Conservation (phyloP, 1,139 yeast genomes). For the Lipomyces yarrowii region DNA sequence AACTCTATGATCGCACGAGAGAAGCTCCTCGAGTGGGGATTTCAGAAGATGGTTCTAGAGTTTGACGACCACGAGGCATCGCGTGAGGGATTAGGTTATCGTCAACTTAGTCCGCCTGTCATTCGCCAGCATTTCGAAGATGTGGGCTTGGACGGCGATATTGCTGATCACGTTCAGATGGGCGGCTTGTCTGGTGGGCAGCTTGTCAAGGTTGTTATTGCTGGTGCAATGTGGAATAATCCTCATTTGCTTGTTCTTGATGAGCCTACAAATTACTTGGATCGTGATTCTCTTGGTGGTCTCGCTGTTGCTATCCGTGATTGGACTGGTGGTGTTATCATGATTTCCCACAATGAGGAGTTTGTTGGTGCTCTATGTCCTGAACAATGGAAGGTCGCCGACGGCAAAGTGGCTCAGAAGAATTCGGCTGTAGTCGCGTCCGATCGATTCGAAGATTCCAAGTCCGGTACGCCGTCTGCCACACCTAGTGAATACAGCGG, state of each 20-base stretch:
- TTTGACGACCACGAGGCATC: conserved; percentile 99
- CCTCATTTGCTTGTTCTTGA: conserved; percentile 97
- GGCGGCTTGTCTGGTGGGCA: conserved; percentile 98
- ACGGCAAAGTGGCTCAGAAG: conserved; percentile 84
- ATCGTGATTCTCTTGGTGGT: conserved; percentile 97
- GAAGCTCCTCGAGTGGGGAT: conserved; percentile 74
- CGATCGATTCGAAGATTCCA: conserved; percentile 78
- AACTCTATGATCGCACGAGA: conserved; percentile 94
- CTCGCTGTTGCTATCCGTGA: conserved; percentile 96
- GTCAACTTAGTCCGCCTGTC: conserved; percentile 87
- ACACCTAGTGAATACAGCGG: conserved; percentile 35
- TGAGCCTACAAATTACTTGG: conserved; percentile 98
- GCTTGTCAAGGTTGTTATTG: conserved; percentile 95
- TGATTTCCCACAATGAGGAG: conserved; percentile 97
- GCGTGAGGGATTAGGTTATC: conserved; percentile 96
- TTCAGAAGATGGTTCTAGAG: conserved; percentile 83
- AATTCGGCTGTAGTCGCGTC: conserved; percentile 76
- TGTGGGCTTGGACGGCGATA: conserved; percentile 96
- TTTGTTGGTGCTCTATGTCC: conserved; percentile 97
- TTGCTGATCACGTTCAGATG: conserved; percentile 96
- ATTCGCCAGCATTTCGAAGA: conserved; percentile 96
- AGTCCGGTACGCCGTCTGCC: conserved; percentile 52
- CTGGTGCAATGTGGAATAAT: conserved; percentile 99
- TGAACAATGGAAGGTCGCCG: conserved; percentile 96
- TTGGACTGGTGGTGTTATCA: conserved; percentile 97